Base-by-base conservation (phyloP, 495 filamentous ascomycete genomes). In the Penicillium salamii region DNA sequence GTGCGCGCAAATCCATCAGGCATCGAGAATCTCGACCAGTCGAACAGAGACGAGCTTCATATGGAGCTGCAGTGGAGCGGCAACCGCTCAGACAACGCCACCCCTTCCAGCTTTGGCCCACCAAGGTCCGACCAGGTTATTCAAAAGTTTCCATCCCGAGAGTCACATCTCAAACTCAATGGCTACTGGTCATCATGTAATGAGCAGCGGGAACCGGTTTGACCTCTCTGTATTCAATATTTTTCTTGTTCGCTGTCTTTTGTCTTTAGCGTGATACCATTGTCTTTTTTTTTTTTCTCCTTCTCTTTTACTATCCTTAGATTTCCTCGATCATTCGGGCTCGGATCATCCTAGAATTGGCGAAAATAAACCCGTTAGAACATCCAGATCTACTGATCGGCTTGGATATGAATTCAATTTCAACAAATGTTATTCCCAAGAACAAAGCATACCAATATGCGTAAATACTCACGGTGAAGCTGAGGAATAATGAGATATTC, bases 51-150 rank as follows among this genome's bases (percentile, higher is more conserved):
- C 1, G 38, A 58, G 23, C 26, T 51, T 5, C 37, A 54, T 24
- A 43, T 58, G n/a, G 28, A 53, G 9, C 33, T 51, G 17, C 26
- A 23, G 5, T 53, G 42, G 50, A 57, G 54, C 36, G 50, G 36
- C 29, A 46, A 53, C 33, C 21, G 32, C 2, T 39, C 50, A 4
- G 26, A 21, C 17, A 20, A 39, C 18, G 1, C 20, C 17, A 18
- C 18, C 4, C 7, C 36, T 8, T 6, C 13, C 5, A 13, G 36
- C 36, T 3, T 7, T 23, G 17, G 13, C 9, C 9, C 5, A 21
- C 4, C 17, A 21, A 11, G 20, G 7, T 13, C 18, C 19, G 18
- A 39, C 20, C 36, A 20, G 8, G 7, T 8, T 11, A 9, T 21
- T 19, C 18, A 3, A 39, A 17, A 3, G 12, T 21, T 7, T 13